Percentiles rank a stretch among this genome's conserved stretches.
Conservation (phyloP, 2,329 filamentous ascomycete genomes). For the Phoma sp. region DNA sequence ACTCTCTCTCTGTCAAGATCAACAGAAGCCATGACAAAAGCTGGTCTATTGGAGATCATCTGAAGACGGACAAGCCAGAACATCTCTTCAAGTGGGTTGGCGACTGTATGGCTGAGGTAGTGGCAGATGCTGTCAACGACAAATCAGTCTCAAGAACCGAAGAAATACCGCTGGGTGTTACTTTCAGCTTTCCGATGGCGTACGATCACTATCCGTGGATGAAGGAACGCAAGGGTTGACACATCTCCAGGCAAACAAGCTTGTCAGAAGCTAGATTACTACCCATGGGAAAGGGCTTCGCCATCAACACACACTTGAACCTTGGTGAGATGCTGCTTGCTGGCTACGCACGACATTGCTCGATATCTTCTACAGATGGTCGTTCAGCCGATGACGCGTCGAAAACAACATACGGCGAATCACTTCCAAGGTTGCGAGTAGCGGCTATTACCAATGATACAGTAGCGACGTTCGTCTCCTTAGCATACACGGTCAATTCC, state of each 20-base stretch:
- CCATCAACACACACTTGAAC: conserved; percentile 66
- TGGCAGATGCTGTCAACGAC: conserved; percentile 62
- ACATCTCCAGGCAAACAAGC: conserved; percentile 57
- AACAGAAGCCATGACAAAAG: conserved; percentile 69
- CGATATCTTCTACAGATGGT: conserved; percentile 44
- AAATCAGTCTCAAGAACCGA: conserved; percentile 24
- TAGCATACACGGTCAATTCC: conserved; percentile 73
- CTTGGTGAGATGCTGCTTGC: conserved; percentile 64
- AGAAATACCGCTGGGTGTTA: conserved; percentile 68
- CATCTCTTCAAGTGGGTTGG: conserved; percentile 84
- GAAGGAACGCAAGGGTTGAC: conserved; percentile 14
- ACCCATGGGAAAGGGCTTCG: conserved; percentile 75
- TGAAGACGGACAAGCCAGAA: conserved; percentile 77
- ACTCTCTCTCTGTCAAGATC: conserved; percentile 50
- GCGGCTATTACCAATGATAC: conserved; percentile 82
- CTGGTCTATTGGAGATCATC: conserved; percentile 75
- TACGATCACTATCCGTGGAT: conserved; percentile 25
- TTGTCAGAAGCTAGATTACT: conserved; percentile 69
- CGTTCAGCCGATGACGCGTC: conserved; percentile 6
- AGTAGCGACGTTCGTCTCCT: conserved; percentile 78
- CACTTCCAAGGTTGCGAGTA: conserved; percentile 71
- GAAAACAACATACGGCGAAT: conserved; percentile 38
- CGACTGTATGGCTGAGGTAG: conserved; percentile 74
- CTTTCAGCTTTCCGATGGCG: conserved; percentile 74
- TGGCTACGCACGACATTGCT: conserved; percentile 65